These are phyloP conservation scores for Phytophthora hibernalis DNA, from an alignment of 352 stramenopile species.

Conservation along the genomic window DNA sequence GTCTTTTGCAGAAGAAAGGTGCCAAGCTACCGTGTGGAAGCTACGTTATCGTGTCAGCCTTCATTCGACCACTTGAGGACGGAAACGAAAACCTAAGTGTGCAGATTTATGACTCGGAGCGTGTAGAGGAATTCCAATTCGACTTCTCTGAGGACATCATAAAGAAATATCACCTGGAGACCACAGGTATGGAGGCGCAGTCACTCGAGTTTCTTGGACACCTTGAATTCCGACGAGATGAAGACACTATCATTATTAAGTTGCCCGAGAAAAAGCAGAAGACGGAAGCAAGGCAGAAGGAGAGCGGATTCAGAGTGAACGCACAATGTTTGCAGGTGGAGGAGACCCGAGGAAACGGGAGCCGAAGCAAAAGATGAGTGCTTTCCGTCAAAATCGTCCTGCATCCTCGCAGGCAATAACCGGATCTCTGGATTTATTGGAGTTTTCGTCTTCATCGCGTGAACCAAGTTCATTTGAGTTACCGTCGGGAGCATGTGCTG, in stretches of 20 bases:
- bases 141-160: slow-evolving; percentile 76
- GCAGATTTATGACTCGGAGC: slow-evolving; percentile 77
- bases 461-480: slow-evolving; percentile 3
- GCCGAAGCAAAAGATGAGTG: slow-evolving; percentile 7
- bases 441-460: background rate
- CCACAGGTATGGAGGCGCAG: slow-evolving; percentile 46
- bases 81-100: slow-evolving; percentile 76
- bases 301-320: slow-evolving; percentile 32
- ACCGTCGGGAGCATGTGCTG: background rate
- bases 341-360: slow-evolving; percentile 17
- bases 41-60: slow-evolving; percentile 76
- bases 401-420: slow-evolving; percentile 16
- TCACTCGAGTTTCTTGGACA: slow-evolving; percentile 53
- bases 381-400: slow-evolving; percentile 21
- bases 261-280: slow-evolving; percentile 55
- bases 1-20: slow-evolving; percentile 63
- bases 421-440: background rate
- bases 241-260: slow-evolving; percentile 74
- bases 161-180: slow-evolving; percentile 56
- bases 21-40: slow-evolving; percentile 60
- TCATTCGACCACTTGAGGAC: slow-evolving; percentile 72
- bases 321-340: slow-evolving; percentile 24
- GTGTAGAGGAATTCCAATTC: slow-evolving; percentile 80
- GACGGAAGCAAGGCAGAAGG: background rate
- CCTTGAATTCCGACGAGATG: slow-evolving; percentile 67